phyloP scores from a whole-genome alignment of 306 rosid genomes.

The Quercus bicolor region DNA sequence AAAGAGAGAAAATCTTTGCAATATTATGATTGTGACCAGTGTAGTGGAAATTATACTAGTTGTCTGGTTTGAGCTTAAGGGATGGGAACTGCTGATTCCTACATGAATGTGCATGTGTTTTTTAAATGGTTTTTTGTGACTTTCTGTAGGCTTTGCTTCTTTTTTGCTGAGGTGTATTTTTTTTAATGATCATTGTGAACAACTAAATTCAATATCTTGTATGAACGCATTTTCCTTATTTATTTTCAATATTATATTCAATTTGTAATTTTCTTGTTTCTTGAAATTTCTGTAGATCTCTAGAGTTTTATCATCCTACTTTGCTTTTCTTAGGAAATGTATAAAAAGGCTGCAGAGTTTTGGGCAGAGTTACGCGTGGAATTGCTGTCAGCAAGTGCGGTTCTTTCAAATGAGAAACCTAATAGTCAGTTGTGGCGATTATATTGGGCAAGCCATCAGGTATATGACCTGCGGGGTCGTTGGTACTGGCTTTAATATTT shows the following conservation, averaged over 20 bases:
- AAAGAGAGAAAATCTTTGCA: neutral
- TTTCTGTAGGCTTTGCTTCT: neutral
- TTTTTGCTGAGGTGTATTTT: neutral
- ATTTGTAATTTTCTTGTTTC: neutral
- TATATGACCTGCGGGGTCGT: conserved; percentile 16
- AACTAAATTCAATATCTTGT: neutral
- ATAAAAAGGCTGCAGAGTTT: conserved; percentile 84
- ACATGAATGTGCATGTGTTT: neutral
- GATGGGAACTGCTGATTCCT: neutral
- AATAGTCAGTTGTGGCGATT: conserved; percentile 88
- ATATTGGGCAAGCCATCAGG: conserved; percentile 99
- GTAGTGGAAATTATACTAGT: neutral
- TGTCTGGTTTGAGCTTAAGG: neutral
- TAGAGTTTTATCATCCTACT: neutral
- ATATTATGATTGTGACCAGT: neutral
- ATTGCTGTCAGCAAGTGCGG: conserved; percentile 67
- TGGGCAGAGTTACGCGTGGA: conserved; percentile 91
- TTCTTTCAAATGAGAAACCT: conserved; percentile 66
- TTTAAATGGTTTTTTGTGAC: neutral
- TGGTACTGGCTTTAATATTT: neutral
- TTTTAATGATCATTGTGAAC: neutral
- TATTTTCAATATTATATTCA: neutral
- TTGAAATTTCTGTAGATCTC: neutral
- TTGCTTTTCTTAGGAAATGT: conserved; percentile 62
- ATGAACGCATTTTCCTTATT: neutral